phyloP scores from a whole-genome alignment of 2,329 filamentous ascomycete genomes.

The Apiospora marii region DNA sequence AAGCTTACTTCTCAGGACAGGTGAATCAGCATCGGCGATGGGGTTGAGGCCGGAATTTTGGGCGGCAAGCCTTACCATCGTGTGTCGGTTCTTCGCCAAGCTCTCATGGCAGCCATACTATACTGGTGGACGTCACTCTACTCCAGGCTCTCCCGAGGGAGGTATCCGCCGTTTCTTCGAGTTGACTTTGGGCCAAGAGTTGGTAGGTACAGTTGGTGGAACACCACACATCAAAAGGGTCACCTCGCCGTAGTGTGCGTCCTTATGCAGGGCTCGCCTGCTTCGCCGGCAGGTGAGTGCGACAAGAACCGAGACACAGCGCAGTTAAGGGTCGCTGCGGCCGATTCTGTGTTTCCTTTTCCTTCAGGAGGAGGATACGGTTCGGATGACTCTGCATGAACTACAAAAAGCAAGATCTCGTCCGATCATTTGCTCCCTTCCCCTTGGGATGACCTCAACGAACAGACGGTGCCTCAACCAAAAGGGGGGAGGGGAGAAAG shows the following conservation, averaged over 20 bases:
- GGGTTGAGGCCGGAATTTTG: not conserved
- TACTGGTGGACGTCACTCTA: no score
- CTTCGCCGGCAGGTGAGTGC: not conserved
- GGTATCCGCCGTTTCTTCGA: no score
- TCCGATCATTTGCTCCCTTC: not conserved
- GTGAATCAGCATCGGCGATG: not conserved
- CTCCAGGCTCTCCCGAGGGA: no score
- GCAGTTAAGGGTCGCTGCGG: not conserved
- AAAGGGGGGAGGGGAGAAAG: not conserved
- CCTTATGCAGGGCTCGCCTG: not conserved
- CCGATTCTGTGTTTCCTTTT: not conserved
- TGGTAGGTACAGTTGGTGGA: no score
- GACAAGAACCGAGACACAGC: not conserved
- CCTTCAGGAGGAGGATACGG: not conserved
- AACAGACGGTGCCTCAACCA: not conserved
- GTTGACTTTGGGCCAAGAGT: no score
- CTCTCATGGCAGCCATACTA: not conserved
- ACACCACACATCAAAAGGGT: no score
- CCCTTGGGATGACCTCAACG: not conserved
- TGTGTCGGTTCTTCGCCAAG: not conserved
- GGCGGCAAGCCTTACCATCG: not conserved
- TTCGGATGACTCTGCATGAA: not conserved
- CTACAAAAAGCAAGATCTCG: not conserved
- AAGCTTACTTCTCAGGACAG: not conserved
- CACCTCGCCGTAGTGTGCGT: not conserved